A percentile compares a stretch with the other conserved stretches of the same genome.
Evolutionary conservation across 1,284 basidiomycete genomes (phyloP).

Genomic region (Apiotrichum veenhuisii): DNA sequence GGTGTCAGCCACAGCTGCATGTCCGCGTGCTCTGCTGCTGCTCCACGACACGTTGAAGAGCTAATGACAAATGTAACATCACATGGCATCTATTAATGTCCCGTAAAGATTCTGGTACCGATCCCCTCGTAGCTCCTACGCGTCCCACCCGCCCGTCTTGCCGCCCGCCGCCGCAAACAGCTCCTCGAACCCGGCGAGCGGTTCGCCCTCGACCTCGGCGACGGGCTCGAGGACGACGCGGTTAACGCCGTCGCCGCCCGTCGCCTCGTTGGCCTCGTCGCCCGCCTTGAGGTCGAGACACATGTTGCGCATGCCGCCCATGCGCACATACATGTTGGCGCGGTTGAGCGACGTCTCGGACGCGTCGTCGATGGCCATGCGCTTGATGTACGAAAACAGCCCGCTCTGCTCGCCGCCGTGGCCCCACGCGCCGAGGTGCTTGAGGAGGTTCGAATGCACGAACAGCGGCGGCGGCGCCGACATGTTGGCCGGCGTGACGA

Average conservation of each 20-base stretch:
- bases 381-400: slow-evolving; percentile 46
- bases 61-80: too few species aligned
- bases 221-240: slow-evolving; percentile 25
- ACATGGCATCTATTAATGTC: too few species aligned
- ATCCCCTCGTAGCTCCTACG: neutral
- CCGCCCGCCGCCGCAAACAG: slow-evolving; percentile 43
- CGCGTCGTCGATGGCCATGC: slow-evolving; percentile 30
- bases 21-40: too few species aligned
- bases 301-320: slow-evolving; percentile 46
- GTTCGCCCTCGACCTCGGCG: slow-evolving; percentile 30
- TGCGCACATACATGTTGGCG: slow-evolving; percentile 38
- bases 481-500: slow-evolving; percentile 26
- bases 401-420: slow-evolving; percentile 3
- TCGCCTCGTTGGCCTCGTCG: neutral
- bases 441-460: slow-evolving; percentile 51
- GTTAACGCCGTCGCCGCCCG: slow-evolving; percentile 13
- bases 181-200: slow-evolving; percentile 44
- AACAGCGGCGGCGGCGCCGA: slow-evolving; percentile 38
- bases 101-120: too few species aligned
- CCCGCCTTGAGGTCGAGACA: slow-evolving; percentile 45
- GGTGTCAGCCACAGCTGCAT: too few species aligned
- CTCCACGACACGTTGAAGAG: too few species aligned
- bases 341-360: slow-evolving; percentile 37
- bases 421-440: slow-evolving; percentile 40
- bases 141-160: slow-evolving; percentile 44